Evolutionary conservation across 345 rosid genomes (phyloP).

Genomic region (Barbarea vulgaris): DNA sequence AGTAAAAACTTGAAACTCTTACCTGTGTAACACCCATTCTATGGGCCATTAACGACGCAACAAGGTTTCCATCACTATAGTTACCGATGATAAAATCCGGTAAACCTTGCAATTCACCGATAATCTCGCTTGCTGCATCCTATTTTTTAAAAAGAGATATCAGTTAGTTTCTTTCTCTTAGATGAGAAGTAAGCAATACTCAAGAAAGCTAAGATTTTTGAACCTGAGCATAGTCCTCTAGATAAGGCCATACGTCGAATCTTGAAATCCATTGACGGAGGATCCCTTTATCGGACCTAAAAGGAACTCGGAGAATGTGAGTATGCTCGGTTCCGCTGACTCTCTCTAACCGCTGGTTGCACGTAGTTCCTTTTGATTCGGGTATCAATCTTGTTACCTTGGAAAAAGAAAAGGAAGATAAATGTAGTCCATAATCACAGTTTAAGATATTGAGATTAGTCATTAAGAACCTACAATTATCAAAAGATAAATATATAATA

Average conservation of each 20-base stretch:
- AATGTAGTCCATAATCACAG: slow-evolving; percentile 1
- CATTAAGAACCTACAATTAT: neutral
- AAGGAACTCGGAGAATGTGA: slow-evolving; percentile 85
- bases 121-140: slow-evolving; percentile 93
- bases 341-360: slow-evolving; percentile 93
- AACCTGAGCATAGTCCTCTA: slow-evolving; percentile 92
- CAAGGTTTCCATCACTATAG: slow-evolving; percentile 98
- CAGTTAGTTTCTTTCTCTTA: neutral
- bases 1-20: slow-evolving; percentile 11
- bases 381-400: slow-evolving; percentile 95
- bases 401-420: slow-evolving; percentile 18
- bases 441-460: neutral
- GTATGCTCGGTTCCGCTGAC: slow-evolving; percentile 90
- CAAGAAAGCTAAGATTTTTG: neutral
- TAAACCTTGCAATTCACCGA: slow-evolving; percentile 77
- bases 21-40: slow-evolving; percentile 97
- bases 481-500: neutral
- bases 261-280: slow-evolving; percentile 97
- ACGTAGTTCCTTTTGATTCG: slow-evolving; percentile 89
- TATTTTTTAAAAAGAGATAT: slow-evolving; percentile 22
- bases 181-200: neutral
- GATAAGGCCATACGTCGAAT: slow-evolving; percentile 97
- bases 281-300: slow-evolving; percentile 85
- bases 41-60: slow-evolving; percentile 87
- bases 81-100: slow-evolving; percentile 97